phyloP scores from a whole-genome alignment of 2,329 filamentous ascomycete species.

The Monosporascus sp. region DNA sequence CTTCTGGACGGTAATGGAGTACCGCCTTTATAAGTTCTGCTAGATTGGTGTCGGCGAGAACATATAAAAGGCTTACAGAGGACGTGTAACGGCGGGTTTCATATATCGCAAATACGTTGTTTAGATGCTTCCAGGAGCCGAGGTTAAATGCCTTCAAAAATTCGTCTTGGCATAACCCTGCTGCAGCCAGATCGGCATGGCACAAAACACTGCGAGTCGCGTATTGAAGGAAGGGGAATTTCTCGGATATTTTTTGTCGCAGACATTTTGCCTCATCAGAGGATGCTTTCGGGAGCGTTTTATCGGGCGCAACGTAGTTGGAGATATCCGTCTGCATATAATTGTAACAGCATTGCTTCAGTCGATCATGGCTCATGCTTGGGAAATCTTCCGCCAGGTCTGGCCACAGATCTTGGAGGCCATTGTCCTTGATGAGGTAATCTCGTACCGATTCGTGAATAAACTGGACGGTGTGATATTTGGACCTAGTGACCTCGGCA shows the following conservation, averaged over 20 bases:
- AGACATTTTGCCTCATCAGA: slow-evolving; percentile 9
- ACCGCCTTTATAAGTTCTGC: too few relatives aligned
- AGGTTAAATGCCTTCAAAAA: too few relatives aligned
- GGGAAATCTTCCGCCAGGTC: slow-evolving; percentile 27
- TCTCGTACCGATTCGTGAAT: slow-evolving; percentile 48
- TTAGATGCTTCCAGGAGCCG: too few relatives aligned
- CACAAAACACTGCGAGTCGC: too few relatives aligned
- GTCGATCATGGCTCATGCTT: slow-evolving; percentile 34
- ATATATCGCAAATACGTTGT: too few relatives aligned
- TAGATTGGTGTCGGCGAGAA: too few relatives aligned
- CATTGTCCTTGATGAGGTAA: slow-evolving; percentile 36
- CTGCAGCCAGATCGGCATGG: too few relatives aligned
- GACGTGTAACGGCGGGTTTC: too few relatives aligned
- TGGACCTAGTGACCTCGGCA: slow-evolving; percentile 33
- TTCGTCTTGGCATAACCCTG: rapidly evolving
- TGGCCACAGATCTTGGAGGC: slow-evolving; percentile 22
- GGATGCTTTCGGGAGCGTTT: slow-evolving; percentile 4
- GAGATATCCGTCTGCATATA: slow-evolving; percentile 29
- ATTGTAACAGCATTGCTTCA: slow-evolving; percentile 38
- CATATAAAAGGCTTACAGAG: too few relatives aligned
- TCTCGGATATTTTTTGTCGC: slow-evolving; percentile 9
- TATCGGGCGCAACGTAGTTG: slow-evolving; percentile 9
- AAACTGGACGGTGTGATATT: slow-evolving; percentile 38
- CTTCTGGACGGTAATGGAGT: too few relatives aligned
- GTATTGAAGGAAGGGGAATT: too few relatives aligned